Conservation (phyloP, 2,329 filamentous ascomycete species). For the Fusarium incarnatum region DNA sequence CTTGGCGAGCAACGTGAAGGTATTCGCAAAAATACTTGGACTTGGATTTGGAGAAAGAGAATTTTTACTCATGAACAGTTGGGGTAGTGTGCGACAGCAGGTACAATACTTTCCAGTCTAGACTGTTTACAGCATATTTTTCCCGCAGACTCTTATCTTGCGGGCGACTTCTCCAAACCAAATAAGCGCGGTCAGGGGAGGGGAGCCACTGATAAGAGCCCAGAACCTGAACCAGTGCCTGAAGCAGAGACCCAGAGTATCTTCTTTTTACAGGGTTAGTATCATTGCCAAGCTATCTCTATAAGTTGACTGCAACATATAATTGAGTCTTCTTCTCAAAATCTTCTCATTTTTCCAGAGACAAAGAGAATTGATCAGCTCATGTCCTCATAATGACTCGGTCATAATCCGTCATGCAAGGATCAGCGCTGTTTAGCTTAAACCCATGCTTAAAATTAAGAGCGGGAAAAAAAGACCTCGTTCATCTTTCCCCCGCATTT, state of each 20-base stretch:
- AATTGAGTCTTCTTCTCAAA: not conserved
- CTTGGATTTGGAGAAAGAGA: slow-evolving; percentile 33
- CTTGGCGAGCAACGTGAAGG: slow-evolving; percentile 7
- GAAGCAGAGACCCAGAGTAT: no score
- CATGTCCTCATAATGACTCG: slow-evolving; percentile 22
- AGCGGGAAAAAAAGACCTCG: slow-evolving; percentile 6
- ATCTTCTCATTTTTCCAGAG: not conserved
- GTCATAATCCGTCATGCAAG: slow-evolving; percentile 19
- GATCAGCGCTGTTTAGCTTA: slow-evolving; percentile 23
- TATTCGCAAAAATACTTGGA: slow-evolving; percentile 14
- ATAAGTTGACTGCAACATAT: not conserved
- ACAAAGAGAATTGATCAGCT: not conserved
- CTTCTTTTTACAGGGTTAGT: not conserved
- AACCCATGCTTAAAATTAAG: slow-evolving; percentile 38
- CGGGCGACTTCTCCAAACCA: slow-evolving; percentile 32
- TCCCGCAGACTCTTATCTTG: slow-evolving; percentile 29
- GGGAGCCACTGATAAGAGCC: slow-evolving; percentile 23
- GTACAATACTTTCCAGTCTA: not conserved
- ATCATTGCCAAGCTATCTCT: not conserved
- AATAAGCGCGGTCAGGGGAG: slow-evolving; percentile 26
- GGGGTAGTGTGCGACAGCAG: slow-evolving; percentile 10
- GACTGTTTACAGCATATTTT: slow-evolving; percentile 1
- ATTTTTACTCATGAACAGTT: slow-evolving; percentile 4
- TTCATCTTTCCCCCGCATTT: slow-evolving; percentile 34
- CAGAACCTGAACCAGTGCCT: not conserved